Evolutionary conservation across 108 stramenopile genomes (phyloP).

Genomic region (Mediolabrus comicus): DNA sequence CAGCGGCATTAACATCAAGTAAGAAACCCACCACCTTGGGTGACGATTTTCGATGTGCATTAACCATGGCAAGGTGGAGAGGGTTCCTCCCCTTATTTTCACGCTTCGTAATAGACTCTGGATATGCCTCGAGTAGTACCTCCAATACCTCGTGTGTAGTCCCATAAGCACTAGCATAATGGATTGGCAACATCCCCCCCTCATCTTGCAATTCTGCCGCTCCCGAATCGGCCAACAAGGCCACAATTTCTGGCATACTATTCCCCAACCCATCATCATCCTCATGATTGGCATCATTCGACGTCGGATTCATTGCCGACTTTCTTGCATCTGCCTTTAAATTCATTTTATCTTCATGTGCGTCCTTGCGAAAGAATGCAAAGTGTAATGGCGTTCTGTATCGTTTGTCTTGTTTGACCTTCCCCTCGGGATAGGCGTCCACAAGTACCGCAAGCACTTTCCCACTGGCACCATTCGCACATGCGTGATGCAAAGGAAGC

Average conservation of each 20-base stretch:
- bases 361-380: conserved; percentile 31
- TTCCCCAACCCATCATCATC: conserved; percentile 26
- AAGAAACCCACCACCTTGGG: conserved; percentile 69
- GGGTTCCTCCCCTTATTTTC: conserved; percentile 81
- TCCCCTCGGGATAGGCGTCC: conserved; percentile 25
- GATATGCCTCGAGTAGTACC: conserved; percentile 67
- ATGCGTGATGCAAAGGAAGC: conserved; percentile 72
- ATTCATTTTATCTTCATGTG: not conserved
- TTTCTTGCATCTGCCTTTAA: not conserved
- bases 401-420: conserved; percentile 31
- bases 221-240: conserved; percentile 42
- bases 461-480: conserved; percentile 34
- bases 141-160: conserved; percentile 58
- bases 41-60: conserved; percentile 74
- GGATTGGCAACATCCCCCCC: conserved; percentile 72
- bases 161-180: conserved; percentile 83
- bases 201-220: conserved; percentile 48
- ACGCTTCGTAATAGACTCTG: conserved; percentile 54
- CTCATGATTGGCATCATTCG: conserved; percentile 3
- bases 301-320: not conserved
- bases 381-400: conserved; percentile 47
- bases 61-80: conserved; percentile 87
- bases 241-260: conserved; percentile 38
- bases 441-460: conserved; percentile 23
- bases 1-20: conserved; percentile 44